Conservation (phyloP, 2,329 filamentous ascomycete species). For the Alternaria sp. region DNA sequence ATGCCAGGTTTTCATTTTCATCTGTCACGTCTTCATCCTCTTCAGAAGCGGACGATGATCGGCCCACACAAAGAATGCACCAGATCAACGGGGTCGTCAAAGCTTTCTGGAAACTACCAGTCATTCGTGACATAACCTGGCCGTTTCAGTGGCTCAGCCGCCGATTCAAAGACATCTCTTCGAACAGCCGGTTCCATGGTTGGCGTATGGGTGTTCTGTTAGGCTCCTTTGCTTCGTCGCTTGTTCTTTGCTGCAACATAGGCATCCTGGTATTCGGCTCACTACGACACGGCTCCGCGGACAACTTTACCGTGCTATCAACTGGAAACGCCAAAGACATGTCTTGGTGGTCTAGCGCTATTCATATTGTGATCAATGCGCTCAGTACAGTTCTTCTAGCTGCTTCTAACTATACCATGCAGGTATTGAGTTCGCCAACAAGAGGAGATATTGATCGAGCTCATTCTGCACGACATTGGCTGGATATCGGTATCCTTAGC, state of each 20-base stretch:
- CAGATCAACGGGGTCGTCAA: neutral
- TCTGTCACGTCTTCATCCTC: neutral
- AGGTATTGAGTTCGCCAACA: constrained; percentile 34
- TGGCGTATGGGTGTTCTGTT: neutral
- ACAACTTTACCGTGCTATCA: neutral
- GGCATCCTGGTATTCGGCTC: neutral
- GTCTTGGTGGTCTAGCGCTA: neutral
- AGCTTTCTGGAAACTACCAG: neutral
- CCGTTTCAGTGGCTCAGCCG: neutral
- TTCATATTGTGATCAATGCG: constrained; percentile 59
- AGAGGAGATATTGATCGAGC: constrained; percentile 27
- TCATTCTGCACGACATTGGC: constrained; percentile 44
- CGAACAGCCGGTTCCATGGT: neutral
- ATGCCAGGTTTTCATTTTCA: neutral
- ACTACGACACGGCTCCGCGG: neutral
- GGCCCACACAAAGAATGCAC: neutral
- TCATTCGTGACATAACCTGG: neutral
- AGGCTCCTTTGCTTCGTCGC: neutral
- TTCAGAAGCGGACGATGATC: neutral
- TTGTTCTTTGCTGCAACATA: neutral
- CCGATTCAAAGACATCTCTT: neutral
- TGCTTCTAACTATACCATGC: constrained; percentile 36
- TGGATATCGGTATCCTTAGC: constrained; percentile 52
- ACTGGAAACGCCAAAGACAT: neutral
- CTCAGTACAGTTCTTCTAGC: constrained; percentile 43